A percentile compares a stretch with the other conserved stretches of the same genome.
These are phyloP conservation scores for Talaromyces sp. DNA, from an alignment of 2,329 filamentous ascomycete species.

Conservation along the genomic window DNA sequence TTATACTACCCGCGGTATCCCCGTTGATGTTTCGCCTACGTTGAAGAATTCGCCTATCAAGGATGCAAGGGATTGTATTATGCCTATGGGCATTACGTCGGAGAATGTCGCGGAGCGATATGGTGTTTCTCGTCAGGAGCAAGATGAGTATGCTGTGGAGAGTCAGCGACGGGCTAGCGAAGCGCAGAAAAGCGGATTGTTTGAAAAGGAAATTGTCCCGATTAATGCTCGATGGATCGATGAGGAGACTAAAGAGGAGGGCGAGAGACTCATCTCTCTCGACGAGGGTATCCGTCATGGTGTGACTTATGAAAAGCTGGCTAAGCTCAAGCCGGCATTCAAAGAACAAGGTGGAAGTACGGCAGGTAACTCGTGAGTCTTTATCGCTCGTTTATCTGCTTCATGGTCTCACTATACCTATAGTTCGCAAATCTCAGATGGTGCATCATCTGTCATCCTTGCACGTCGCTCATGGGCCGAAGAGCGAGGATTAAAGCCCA, in stretches of 20 bases:
- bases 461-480: conserved; percentile 88
- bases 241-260: conserved; percentile 67
- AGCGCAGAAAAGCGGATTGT: conserved; percentile 81
- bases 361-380: conserved; percentile 54
- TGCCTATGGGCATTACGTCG: conserved; percentile 92
- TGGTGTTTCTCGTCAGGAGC: conserved; percentile 68
- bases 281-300: conserved; percentile 88
- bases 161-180: conserved; percentile 78
- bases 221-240: conserved; percentile 77
- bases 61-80: conserved; percentile 75
- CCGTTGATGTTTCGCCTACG: conserved; percentile 24
- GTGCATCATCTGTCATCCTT: conserved; percentile 73
- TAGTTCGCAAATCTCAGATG: conserved; percentile 32
- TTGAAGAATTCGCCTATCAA: conserved; percentile 35
- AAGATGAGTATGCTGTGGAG: conserved; percentile 80
- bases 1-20: conserved; percentile 26
- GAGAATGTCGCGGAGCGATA: conserved; percentile 92
- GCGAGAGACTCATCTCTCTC: conserved; percentile 53
- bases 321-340: conserved; percentile 81
- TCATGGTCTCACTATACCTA: neutral
- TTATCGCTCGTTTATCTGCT: too few species aligned
- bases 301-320: conserved; percentile 74
- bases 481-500: conserved; percentile 76
- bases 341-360: conserved; percentile 72
- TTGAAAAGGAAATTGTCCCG: conserved; percentile 85